Conservation (phyloP, 2,329 filamentous ascomycete species). For the Fusarium domesticum region DNA sequence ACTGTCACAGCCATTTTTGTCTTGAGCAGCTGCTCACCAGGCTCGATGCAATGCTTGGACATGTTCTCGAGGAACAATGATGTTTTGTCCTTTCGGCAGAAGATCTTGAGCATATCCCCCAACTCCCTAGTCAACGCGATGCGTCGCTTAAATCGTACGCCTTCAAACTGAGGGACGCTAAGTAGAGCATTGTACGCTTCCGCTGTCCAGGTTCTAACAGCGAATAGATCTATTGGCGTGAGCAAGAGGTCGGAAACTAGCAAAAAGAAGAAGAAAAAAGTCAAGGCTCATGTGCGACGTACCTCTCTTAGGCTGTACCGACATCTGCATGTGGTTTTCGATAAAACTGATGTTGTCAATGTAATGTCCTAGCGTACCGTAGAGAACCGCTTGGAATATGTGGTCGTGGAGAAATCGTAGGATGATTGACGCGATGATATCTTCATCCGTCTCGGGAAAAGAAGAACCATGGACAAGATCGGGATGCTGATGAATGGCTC, state of each 20-base stretch:
- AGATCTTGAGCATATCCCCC: constrained; percentile 27
- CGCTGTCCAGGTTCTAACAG: constrained; percentile 37
- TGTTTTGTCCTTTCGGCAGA: constrained; percentile 27
- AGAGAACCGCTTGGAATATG: constrained; percentile 36
- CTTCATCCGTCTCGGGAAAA: constrained; percentile 39
- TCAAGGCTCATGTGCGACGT: background rate
- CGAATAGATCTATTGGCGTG: constrained; percentile 33
- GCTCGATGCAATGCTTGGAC: constrained; percentile 31
- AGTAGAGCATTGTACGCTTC: constrained; percentile 38
- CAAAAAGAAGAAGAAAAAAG: background rate
- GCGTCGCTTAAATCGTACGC: constrained; percentile 22
- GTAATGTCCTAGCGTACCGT: constrained; percentile 22
- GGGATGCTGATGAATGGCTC: constrained; percentile 26
- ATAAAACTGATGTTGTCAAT: constrained; percentile 34
- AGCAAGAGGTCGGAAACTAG: background rate
- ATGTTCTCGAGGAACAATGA: constrained; percentile 23
- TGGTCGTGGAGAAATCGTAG: constrained; percentile 36
- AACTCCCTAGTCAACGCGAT: constrained; percentile 31
- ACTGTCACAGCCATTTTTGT: background rate
- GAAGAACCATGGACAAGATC: constrained; percentile 33
- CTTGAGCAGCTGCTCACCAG: constrained; percentile 6
- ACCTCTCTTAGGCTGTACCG: constrained; percentile 40
- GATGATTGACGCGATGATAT: constrained; percentile 35
- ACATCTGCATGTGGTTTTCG: constrained; percentile 34
- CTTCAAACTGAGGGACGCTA: constrained; percentile 30